Evolutionary conservation across 352 stramenopile genomes (phyloP).

Genomic region (Phytophthora rubi): DNA sequence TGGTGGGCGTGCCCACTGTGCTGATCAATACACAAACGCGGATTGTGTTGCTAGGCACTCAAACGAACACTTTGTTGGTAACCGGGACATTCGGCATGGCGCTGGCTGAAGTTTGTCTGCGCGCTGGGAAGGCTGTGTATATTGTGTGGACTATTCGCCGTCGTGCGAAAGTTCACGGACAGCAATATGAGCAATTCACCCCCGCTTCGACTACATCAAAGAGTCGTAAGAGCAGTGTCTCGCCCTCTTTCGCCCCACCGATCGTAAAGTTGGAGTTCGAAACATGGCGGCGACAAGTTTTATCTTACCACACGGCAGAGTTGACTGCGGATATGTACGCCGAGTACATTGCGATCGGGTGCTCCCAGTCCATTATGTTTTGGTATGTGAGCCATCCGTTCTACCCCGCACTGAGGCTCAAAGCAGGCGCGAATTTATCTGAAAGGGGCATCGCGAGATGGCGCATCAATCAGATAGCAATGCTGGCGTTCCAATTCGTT

Average conservation of each 20-base stretch:
- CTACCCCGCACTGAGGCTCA: conserved; percentile 17
- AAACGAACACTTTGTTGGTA: conserved; percentile 16
- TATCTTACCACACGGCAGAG: conserved; percentile 18
- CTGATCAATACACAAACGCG: conserved; percentile 48
- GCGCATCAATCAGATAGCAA: conserved; percentile 1
- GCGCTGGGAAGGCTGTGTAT: conserved; percentile 24
- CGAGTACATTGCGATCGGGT: conserved; percentile 49
- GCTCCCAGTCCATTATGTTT: conserved; percentile 31
- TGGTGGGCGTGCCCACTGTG: conserved; percentile 41
- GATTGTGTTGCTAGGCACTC: conserved; percentile 35
- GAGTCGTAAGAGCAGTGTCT: background rate
- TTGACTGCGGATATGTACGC: conserved; percentile 35
- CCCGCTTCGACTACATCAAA: background rate
- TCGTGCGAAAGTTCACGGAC: background rate
- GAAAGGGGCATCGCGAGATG: background rate
- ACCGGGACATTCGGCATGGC: conserved; percentile 31
- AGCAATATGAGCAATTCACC: background rate
- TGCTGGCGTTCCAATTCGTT: conserved; percentile 7
- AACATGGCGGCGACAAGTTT: conserved; percentile 10
- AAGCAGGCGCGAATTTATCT: conserved; percentile 1
- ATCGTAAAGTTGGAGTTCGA: conserved; percentile 2
- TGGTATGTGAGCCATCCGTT: conserved; percentile 32
- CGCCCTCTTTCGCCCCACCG: background rate
- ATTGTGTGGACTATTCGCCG: conserved; percentile 20
- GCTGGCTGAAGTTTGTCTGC: conserved; percentile 31